Evolutionary conservation across 1,284 basidiomycete genomes (phyloP).

Genomic region (Trametes sp.): DNA sequence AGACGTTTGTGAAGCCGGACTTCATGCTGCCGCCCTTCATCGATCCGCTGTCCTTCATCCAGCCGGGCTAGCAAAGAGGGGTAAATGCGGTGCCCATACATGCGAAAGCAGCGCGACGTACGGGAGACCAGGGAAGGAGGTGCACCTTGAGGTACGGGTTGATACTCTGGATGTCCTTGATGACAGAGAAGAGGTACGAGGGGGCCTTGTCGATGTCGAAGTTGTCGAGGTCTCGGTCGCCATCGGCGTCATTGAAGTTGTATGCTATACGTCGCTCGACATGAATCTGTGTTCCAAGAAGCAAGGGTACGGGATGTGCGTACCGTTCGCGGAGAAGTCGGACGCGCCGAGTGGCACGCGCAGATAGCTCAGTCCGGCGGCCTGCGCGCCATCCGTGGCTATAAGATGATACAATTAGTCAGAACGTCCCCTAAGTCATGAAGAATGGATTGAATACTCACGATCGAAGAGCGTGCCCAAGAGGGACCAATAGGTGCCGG

Average conservation of each 20-base stretch:
- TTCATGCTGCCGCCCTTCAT: conserved; percentile 55
- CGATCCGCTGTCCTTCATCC: conserved; percentile 57
- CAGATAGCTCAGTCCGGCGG: conserved; percentile 57
- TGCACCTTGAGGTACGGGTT: conserved; percentile 52
- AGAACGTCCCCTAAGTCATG: neutral
- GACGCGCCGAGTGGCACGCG: conserved; percentile 62
- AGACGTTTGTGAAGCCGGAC: conserved; percentile 44
- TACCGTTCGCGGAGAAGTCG: conserved; percentile 49
- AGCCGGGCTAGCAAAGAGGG: conserved; percentile 49
- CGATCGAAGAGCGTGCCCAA: conserved; percentile 55
- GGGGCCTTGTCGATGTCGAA: conserved; percentile 56
- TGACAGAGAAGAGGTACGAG: conserved; percentile 52
- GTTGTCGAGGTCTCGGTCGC: conserved; percentile 49
- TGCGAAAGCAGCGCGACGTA: conserved; percentile 36
- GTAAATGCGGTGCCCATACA: too few relatives aligned
- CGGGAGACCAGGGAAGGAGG: conserved; percentile 59
- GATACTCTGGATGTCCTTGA: conserved; percentile 55
- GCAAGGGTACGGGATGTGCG: too few relatives aligned
- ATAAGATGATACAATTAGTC: neutral
- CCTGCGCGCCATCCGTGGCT: conserved; percentile 54
- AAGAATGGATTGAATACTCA: conserved; percentile 25
- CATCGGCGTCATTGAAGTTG: conserved; percentile 53
- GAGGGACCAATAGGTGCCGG: conserved; percentile 53
- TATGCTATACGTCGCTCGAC: conserved; percentile 45
- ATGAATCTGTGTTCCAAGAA: too few relatives aligned